These are phyloP conservation scores for Aegilops sharonensis DNA, from an alignment of 176 grass and related monocot species.

Conservation along the genomic window DNA sequence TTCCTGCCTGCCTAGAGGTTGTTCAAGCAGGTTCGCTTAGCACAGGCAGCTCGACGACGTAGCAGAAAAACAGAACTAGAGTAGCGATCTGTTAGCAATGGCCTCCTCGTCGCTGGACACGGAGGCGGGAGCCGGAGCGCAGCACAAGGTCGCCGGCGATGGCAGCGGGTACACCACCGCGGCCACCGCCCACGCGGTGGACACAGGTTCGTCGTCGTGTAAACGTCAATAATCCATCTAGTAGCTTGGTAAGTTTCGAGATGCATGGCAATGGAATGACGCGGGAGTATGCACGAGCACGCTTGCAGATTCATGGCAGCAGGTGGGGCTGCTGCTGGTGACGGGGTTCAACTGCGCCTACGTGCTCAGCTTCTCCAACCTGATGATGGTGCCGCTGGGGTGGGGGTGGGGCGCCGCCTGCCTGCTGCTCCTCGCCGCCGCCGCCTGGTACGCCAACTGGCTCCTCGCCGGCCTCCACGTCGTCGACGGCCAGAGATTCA, in stretches of 20 bases:
- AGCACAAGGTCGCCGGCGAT: constrained; percentile 18
- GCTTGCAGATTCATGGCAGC: constrained; percentile 65
- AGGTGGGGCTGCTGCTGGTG: constrained; percentile 72
- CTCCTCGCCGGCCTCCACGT: constrained; percentile 71
- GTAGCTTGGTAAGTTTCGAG: too few relatives aligned
- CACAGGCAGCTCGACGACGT: background rate
- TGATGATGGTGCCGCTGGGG: constrained; percentile 74
- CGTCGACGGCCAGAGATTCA: constrained; percentile 64
- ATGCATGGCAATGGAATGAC: too few relatives aligned
- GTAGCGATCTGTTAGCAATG: constrained; percentile 22
- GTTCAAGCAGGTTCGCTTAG: background rate
- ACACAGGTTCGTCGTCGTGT: constrained; percentile 42
- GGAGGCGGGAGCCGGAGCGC: constrained; percentile 30
- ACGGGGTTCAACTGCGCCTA: constrained; percentile 91
- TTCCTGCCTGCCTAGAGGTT: background rate
- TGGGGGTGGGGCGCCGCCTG: constrained; percentile 71
- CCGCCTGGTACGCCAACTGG: constrained; percentile 76
- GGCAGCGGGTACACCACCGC: constrained; percentile 29
- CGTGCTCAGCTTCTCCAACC: constrained; percentile 90
- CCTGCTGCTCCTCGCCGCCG: constrained; percentile 49
- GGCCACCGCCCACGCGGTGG: constrained; percentile 61
- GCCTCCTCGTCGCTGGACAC: constrained; percentile 31
- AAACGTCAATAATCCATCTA: too few relatives aligned
- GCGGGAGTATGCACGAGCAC: too few relatives aligned
- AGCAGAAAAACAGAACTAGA: too few relatives aligned